These are phyloP conservation scores for Magnolia officinalis DNA, from an alignment of 164 flowering plant species.

Conservation along the genomic window DNA sequence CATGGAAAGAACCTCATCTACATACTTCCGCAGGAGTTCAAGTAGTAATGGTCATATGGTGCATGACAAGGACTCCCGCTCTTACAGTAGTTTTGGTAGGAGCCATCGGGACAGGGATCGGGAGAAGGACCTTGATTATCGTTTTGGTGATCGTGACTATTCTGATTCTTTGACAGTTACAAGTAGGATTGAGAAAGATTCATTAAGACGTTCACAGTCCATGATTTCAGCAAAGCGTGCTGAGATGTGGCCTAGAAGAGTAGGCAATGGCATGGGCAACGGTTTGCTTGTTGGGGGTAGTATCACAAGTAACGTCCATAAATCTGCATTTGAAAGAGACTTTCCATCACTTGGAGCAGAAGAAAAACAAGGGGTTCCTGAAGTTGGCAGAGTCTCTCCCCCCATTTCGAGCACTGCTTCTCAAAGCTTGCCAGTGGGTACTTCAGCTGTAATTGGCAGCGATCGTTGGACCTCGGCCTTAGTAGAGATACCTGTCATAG, in stretches of 20 bases:
- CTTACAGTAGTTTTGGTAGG: conserved; percentile 72
- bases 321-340: conserved; percentile 55
- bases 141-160: conserved; percentile 36
- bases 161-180: conserved; percentile 37
- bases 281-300: conserved; percentile 26
- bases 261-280: conserved; percentile 27
- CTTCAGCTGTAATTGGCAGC: conserved; percentile 51
- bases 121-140: conserved; percentile 31
- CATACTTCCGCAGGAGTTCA: conserved; percentile 57
- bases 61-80: conserved; percentile 36
- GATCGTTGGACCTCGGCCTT: conserved; percentile 90
- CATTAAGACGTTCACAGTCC: conserved; percentile 58
- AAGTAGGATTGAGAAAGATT: conserved; percentile 45
- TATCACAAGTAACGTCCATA: conserved; percentile 32
- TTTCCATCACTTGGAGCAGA: conserved; percentile 70
- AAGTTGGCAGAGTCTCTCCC: conserved; percentile 59
- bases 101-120: conserved; percentile 66
- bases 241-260: conserved; percentile 38
- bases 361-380: conserved; percentile 52
- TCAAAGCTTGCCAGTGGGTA: conserved; percentile 60
- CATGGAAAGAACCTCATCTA: conserved; percentile 48
- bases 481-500: conserved; percentile 62
- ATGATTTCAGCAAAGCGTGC: conserved; percentile 48
- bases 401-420: conserved; percentile 55
- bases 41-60: conserved; percentile 59